Base-by-base conservation (phyloP, 1,284 basidiomycete genomes). In the Ganoderma sinense region DNA sequence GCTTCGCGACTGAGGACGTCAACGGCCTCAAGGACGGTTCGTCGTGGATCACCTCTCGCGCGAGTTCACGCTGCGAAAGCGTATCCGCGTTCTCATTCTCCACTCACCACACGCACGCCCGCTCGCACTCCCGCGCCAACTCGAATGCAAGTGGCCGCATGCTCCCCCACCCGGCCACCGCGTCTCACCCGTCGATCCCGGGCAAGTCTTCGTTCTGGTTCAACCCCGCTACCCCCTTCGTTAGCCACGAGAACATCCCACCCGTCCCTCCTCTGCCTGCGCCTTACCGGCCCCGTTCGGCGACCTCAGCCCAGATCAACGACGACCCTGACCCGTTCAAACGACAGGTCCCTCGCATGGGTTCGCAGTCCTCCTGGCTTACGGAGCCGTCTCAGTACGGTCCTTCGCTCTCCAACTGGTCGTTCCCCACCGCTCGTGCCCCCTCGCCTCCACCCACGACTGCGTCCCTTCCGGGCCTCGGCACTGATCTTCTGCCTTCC, bases 1-100 rank as follows among this genome's bases (percentile, higher is more conserved):
- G 89, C 0, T 90, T 92, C 74, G 84, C 85, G 20, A 89, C 89
- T 0, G 90, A 91, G 73, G 91, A 93, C 64, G 82, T 93, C 66
- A 89, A 92, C 70, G 89, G 82, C 10, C 83, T 92, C 66, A 87
- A 88, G 51, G 91, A 92, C 71, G 90, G 91, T 61, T 88, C 87
- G 66, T 92, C 91, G 20, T 93, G 92, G 91, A 88, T 93, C 69
- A 91, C 91, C 1, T 92, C 91, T 59, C 84, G 87, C 55, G 83
- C 86, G 4, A 85, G 84, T 72, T 82, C 89, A n/a, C 86, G 84
- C 48, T 87, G 82, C 65, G 84, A 86, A 60, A 91, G 90, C 1
- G 79, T 88, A 23, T 92, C 90, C 13, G 85, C 86, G 23, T 92
- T 91, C 85, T 92, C 91, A 0, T 91, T 92, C 78, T 89, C 90